phyloP scores from a whole-genome alignment of 768 basidiomycete species.

The Crassisporium funariophilum region DNA sequence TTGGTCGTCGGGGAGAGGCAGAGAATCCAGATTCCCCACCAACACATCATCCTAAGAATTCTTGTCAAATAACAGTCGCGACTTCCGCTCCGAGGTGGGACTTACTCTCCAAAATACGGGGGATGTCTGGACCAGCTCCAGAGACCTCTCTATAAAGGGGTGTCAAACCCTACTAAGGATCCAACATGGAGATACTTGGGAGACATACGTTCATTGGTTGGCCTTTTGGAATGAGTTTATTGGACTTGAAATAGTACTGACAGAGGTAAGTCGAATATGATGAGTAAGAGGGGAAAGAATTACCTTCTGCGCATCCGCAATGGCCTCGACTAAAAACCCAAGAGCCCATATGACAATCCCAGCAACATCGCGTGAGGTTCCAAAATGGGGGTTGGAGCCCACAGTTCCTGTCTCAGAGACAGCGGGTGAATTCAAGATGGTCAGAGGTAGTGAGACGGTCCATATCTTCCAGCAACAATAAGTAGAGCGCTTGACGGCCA shows the following conservation, averaged over 20 bases:
- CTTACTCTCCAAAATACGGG: conserved; percentile 73
- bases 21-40: conserved; percentile 68
- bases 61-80: background rate
- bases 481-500: background rate
- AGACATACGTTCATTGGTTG: conserved; percentile 45
- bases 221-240: conserved; percentile 49
- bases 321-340: conserved; percentile 57
- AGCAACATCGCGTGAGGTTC: conserved; percentile 62
- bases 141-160: conserved; percentile 41
- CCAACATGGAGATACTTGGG: background rate
- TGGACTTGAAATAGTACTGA: conserved; percentile 55
- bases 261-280: conserved; percentile 1
- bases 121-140: conserved; percentile 68
- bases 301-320: conserved; percentile 59
- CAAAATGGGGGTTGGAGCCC: conserved; percentile 58
- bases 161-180: background rate
- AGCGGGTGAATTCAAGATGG: conserved; percentile 68
- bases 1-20: conserved; percentile 60
- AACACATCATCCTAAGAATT: conserved; percentile 53
- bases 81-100: conserved; percentile 12
- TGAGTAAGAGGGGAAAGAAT: background rate
- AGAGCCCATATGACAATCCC: conserved; percentile 63
- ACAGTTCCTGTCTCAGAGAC: conserved; percentile 48
- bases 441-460: conserved; percentile 64
- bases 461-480: conserved; percentile 43